A percentile compares a stretch with the other conserved stretches of the same genome.
Evolutionary conservation across 768 basidiomycete species (phyloP).

Genomic region (Trametes coccinea): DNA sequence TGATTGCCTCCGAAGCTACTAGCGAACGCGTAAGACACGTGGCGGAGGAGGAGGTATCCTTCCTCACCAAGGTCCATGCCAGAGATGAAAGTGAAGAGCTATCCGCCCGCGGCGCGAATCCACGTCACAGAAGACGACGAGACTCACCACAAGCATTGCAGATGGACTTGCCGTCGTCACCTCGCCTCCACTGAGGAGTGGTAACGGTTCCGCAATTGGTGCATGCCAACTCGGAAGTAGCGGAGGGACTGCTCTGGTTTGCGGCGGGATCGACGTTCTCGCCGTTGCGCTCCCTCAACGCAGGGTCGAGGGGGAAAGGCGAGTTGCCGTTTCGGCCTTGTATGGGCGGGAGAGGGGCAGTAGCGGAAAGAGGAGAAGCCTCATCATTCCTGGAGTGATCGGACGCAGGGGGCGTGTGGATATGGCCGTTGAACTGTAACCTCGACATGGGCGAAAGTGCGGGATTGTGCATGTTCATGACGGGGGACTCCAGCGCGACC

Average conservation of each 20-base stretch:
- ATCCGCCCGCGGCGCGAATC: constrained; percentile 6
- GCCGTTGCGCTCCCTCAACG: constrained; percentile 25
- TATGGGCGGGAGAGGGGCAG: constrained; percentile 25
- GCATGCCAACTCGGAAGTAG: constrained; percentile 39
- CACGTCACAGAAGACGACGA: constrained; percentile 34
- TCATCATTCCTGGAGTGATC: constrained; percentile 32
- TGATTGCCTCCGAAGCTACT: constrained; percentile 30
- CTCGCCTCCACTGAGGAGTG: constrained; percentile 85
- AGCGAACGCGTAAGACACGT: constrained; percentile 40
- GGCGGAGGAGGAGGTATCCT: constrained; percentile 29
- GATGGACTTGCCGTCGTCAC: constrained; percentile 76
- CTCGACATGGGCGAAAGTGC: constrained; percentile 46
- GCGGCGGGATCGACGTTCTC: constrained; percentile 29
- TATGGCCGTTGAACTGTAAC: constrained; percentile 43
- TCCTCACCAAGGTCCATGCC: background rate
- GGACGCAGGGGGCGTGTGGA: constrained; percentile 30
- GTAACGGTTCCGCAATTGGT: constrained; percentile 75
- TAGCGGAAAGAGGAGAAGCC: constrained; percentile 24
- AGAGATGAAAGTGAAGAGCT: constrained; percentile 32
- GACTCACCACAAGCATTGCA: constrained; percentile 89
- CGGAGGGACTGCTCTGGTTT: constrained; percentile 17
- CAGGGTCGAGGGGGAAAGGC: constrained; percentile 28
- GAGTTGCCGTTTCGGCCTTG: constrained; percentile 41
- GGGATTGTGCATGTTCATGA: constrained; percentile 50
- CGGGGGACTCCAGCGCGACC: constrained; percentile 57